Evolutionary conservation across 2,329 filamentous ascomycete genomes (phyloP).

Genomic region (Amylocarpus encephaloides): DNA sequence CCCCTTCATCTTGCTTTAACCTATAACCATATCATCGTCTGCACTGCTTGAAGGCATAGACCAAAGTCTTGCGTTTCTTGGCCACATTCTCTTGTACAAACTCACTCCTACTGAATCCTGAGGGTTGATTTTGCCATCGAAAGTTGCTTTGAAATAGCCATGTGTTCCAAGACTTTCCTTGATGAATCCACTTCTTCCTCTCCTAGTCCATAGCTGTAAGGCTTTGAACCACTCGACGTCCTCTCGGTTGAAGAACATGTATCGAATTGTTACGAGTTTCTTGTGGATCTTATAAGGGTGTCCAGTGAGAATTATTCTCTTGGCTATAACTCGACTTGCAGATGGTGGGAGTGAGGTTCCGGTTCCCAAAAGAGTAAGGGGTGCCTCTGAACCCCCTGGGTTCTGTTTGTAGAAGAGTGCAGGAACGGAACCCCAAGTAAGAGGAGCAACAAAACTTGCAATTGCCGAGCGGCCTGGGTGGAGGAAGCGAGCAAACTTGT

Average conservation of each 20-base stretch:
- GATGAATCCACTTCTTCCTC: conserved; percentile 82
- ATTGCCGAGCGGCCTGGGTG: conserved; percentile 87
- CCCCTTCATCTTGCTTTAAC: neutral
- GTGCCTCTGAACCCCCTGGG: conserved; percentile 39
- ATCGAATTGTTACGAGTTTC: conserved; percentile 90
- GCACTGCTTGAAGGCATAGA: conserved; percentile 13
- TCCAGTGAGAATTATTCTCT: conserved; percentile 87
- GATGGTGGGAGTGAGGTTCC: conserved; percentile 78
- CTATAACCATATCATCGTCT: conserved; percentile 4
- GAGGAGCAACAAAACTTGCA: conserved; percentile 80
- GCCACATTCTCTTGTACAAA: conserved; percentile 80
- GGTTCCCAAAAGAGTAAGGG: conserved; percentile 71
- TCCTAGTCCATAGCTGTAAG: conserved; percentile 85
- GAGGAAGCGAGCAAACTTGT: conserved; percentile 90
- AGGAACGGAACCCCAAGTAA: conserved; percentile 90
- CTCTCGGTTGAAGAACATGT: conserved; percentile 99
- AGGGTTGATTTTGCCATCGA: conserved; percentile 92
- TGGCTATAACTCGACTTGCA: conserved; percentile 77
- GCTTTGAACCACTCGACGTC: conserved; percentile 98
- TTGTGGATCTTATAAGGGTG: conserved; percentile 99
- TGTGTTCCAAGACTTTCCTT: conserved; percentile 94
- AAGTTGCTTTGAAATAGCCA: conserved; percentile 99
- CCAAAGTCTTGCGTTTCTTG: conserved; percentile 52
- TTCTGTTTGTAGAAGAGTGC: conserved; percentile 75
- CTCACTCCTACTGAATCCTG: conserved; percentile 91